A percentile compares a stretch with the other conserved stretches of the same genome.
phyloP scores from a whole-genome alignment of 352 stramenopile genomes.

The Globisporangium echinulatum region DNA sequence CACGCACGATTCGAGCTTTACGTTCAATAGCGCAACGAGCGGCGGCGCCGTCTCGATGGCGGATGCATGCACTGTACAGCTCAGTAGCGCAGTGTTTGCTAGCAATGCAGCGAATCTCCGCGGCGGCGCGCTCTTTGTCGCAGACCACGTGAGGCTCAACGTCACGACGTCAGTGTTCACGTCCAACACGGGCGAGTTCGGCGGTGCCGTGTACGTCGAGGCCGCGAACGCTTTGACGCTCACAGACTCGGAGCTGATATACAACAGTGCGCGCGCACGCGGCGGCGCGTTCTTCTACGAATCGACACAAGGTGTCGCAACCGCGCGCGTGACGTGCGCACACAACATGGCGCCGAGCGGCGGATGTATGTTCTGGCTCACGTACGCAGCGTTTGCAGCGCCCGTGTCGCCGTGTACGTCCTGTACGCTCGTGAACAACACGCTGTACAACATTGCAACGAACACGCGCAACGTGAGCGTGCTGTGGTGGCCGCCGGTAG shows the following conservation, averaged over 20 bases:
- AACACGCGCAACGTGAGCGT: constrained; percentile 49
- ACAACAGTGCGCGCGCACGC: constrained; percentile 29
- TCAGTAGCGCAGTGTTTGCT: constrained; percentile 14
- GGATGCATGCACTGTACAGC: constrained; percentile 9
- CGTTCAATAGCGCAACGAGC: constrained; percentile 27
- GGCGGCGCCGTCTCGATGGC: constrained; percentile 21
- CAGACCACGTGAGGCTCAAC: constrained; percentile 17
- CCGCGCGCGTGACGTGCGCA: constrained; percentile 20
- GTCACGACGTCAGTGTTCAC: constrained; percentile 15
- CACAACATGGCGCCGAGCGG: constrained; percentile 41
- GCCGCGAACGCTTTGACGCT: constrained; percentile 13
- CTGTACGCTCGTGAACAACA: constrained; percentile 38
- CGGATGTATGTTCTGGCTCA: constrained; percentile 63
- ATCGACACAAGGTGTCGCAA: constrained; percentile 17
- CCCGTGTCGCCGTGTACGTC: constrained; percentile 26
- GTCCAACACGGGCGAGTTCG: constrained; percentile 24
- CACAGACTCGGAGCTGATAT: constrained; percentile 14
- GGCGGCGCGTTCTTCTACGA: constrained; percentile 50
- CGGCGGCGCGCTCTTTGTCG: constrained; percentile 32
- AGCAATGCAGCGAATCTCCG: constrained; percentile 17
- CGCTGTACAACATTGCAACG: constrained; percentile 47
- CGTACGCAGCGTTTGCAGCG: constrained; percentile 12
- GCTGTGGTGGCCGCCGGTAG: constrained; percentile 49
- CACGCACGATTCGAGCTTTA: constrained; percentile 17
- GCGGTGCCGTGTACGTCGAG: constrained; percentile 35